These are phyloP conservation scores for Cryptococcus sp. DNA, from an alignment of 1,284 basidiomycete genomes.

Conservation along the genomic window DNA sequence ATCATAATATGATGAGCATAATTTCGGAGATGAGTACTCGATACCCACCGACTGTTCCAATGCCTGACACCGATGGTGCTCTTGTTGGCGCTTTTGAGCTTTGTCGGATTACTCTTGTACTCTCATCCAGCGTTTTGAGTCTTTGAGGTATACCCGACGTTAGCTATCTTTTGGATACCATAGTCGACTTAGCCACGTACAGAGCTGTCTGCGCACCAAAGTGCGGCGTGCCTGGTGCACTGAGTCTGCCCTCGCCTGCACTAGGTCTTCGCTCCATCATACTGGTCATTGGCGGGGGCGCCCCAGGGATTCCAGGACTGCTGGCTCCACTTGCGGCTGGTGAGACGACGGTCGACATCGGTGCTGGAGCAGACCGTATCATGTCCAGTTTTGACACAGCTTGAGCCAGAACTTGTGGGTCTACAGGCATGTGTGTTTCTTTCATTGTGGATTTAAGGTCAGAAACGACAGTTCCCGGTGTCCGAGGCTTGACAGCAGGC, in stretches of 20 bases:
- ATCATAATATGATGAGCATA: slow-evolving; percentile 2
- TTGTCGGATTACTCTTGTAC: slow-evolving; percentile 47
- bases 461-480: slow-evolving; percentile 24
- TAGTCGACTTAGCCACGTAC: slow-evolving; percentile 21
- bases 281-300: background rate
- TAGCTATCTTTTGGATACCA: background rate
- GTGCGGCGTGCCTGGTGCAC: slow-evolving; percentile 50
- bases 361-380: slow-evolving; percentile 36
- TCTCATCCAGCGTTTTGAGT: slow-evolving; percentile 49
- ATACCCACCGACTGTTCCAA: slow-evolving; percentile 50
- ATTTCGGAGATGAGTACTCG: background rate
- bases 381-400: slow-evolving; percentile 48
- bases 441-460: slow-evolving; percentile 9
- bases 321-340: slow-evolving; percentile 31
- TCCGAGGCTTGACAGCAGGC: slow-evolving; percentile 15
- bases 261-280: slow-evolving; percentile 7
- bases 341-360: slow-evolving; percentile 26
- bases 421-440: slow-evolving; percentile 19
- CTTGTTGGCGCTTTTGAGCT: slow-evolving; percentile 44
- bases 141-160: slow-evolving; percentile 18
- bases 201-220: slow-evolving; percentile 52
- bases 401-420: slow-evolving; percentile 42
- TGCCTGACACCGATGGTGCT: slow-evolving; percentile 53
- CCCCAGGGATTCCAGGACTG: slow-evolving; percentile 10
- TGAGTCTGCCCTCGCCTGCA: slow-evolving; percentile 15